Base-by-base conservation (phyloP, 1,284 basidiomycete genomes). In the Cryptococcus sp. region DNA sequence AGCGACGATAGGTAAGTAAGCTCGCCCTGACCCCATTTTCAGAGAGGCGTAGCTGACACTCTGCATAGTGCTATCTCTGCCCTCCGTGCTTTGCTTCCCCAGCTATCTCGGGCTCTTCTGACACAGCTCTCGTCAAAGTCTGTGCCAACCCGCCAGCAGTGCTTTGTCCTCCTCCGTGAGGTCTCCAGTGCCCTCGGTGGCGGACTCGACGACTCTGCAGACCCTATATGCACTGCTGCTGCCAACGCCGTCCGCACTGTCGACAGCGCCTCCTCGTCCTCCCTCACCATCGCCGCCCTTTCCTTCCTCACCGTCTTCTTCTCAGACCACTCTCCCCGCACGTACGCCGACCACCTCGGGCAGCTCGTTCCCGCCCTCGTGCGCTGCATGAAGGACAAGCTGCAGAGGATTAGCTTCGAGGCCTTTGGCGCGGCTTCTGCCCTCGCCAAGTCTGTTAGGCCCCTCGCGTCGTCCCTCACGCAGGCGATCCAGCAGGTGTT, bases 101-200 rank as follows among this genome's bases (percentile, higher is more conserved):
- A 83, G 0, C 79, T 97, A 40, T 84, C 90, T 13, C 92, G 91
- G 72, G 85, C 86, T 3, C 81, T 95, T 16, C 81, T 94, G 46
- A 87, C 85, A 71, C 92, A 97, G 73, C 80, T 97, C 53, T 86
- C 87, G 59, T 85, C 86, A 1, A 96, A 92, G 78, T 89, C 90
- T 0, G 82, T 91, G n/a, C 75, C 82, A 1, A 89, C 88, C 0
- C 82, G 93, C 4, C 91, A 95, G 68, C 86, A 91, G 44, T 89
- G 88, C 15, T 95, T 96, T 69, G 80, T 82, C 28, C 80, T 98
- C 16, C 80, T 98, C 6, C 82, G 87, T 48, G 83, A 87, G 23
- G 79, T 97, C 35, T 81, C 93, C 50, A 81, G 82, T 20, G 91
- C 94, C 3, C 82, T 95, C 6, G 87, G 87, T 15, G 94, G 94